Evolutionary conservation across 2,329 filamentous ascomycete species (phyloP), one percentile per base, ranked within the genome.

Genomic region (Pyrenochaeta sp.): DNA sequence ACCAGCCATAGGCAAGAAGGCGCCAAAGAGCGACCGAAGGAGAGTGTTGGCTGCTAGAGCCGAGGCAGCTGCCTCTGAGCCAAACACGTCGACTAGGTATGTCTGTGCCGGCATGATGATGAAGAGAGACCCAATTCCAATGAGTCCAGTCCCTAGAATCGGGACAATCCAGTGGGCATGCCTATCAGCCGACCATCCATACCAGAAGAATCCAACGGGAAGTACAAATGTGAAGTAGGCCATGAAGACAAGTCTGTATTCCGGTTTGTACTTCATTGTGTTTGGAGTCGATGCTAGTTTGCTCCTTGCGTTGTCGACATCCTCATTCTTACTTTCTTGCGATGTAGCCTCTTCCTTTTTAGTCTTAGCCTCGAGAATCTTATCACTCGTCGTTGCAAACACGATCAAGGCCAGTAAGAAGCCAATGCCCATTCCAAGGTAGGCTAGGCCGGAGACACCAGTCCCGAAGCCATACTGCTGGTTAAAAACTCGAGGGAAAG

Each of bases 401-500:
- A 56, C 27, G 13, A 50, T 29, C 9, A 48, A 8, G 14, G 21
- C 48, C 20, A 54, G 13, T 11, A 54, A 22, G 21, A 81, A 79
- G 15, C 82, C 81, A n/a, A 79, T 68, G 1, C 81, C 81, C 38
- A 84, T 82, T 9, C 89, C 91, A 4, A 86, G 58, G 68, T 93
- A 96, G 2, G 89, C 80, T 4, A 96, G 81, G 1, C 90, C 90
- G 0, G 84, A 81, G 27, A 86, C 21, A 1, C 87, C 84, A 0
- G 85, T 75, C 2, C 77, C 77, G 89, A 90, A 96, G 46, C 87
- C 88, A 20, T 90, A 86, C 48, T 81, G 71, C 19, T 85, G 74
- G 8, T 77, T 76, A 71, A 92, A 95, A 48, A 94, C 86, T 47
- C 91, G 85, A 0, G 90, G 89, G 61, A 83, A 83, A 4, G 24